Evolutionary conservation across 352 stramenopile genomes (phyloP), one percentile per base, ranked within the genome.

Genomic region (Phytopythium helicoides): DNA sequence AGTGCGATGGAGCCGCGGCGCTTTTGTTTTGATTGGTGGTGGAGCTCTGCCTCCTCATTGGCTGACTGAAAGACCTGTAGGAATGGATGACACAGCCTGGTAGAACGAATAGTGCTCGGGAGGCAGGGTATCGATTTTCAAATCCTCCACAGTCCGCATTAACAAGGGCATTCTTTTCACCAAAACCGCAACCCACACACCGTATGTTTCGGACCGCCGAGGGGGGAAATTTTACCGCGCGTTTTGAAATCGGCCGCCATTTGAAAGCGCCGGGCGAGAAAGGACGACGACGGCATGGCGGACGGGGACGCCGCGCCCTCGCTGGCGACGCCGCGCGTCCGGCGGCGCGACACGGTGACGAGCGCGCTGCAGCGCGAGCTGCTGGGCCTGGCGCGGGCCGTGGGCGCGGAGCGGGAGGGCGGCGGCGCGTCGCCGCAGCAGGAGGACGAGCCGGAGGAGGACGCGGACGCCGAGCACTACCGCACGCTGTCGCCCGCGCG

Each of bases 301-400:
- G 65, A 64, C 38, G 53, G 6, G 28, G 60, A 8, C 15, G 48
- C 52, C 39, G 41, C 67, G 50, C 75, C 71, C 57, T 54, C 56
- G 47, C 78, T 83, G 40, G 50, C 48, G 19, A 52, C 65, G 42
- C 65, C 76, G 49, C 52, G 42, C 19, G 23, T 44, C 16, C 41
- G 53, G n/a, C 62, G 58, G 15, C 46, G 60, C 33, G 79, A 86
- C 21, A 85, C 67, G 25, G 70, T 87, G 53, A 77, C 72, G 8
- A 75, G 67, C 42, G 69, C 81, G 56, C 61, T 87, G 38, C 79
- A 87, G 70, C 74, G 74, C 34, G 74, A 87, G 63, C 81, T 90
- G 26, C 57, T 88, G 46, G 62, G 64, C 39, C 37, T 50, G n/a
- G 35, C 44, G 26, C n/a, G 7, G 23, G 44, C 44, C 44, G 37